Conservation (phyloP, 306 rosid genomes). For the Citrullus colocynthis region DNA sequence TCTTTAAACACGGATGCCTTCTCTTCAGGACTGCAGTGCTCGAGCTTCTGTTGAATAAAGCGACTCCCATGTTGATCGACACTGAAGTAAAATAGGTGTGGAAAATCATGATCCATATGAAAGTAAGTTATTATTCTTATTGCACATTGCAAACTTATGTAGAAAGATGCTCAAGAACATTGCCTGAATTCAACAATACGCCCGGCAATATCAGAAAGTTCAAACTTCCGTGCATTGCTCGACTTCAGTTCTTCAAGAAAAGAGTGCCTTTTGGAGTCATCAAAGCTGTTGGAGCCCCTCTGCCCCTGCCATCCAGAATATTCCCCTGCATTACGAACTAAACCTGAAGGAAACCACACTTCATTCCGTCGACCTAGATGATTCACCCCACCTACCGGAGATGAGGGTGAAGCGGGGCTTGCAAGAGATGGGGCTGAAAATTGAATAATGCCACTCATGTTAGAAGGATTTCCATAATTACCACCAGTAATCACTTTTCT, state of each 20-base stretch:
- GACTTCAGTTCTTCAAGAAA: slow-evolving; percentile 49
- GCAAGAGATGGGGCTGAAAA: slow-evolving; percentile 33
- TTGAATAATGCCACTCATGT: slow-evolving; percentile 23
- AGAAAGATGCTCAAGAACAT: not conserved
- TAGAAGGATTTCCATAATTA: slow-evolving; percentile 25
- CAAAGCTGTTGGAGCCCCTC: slow-evolving; percentile 22
- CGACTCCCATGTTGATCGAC: slow-evolving; percentile 75
- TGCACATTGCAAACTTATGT: not conserved
- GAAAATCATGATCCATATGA: slow-evolving; percentile 8
- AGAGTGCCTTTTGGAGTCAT: slow-evolving; percentile 27
- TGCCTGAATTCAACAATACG: slow-evolving; percentile 56
- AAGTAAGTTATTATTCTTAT: not conserved
- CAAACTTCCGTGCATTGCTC: slow-evolving; percentile 26
- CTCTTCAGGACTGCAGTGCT: slow-evolving; percentile 40
- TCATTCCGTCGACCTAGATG: slow-evolving; percentile 22
- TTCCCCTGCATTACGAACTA: slow-evolving; percentile 21
- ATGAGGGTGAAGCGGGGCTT: slow-evolving; percentile 37
- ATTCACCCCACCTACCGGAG: slow-evolving; percentile 27
- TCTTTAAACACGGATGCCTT: slow-evolving; percentile 49
- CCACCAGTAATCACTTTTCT: slow-evolving; percentile 18
- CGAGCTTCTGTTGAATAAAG: slow-evolving; percentile 64
- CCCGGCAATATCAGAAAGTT: slow-evolving; percentile 42
- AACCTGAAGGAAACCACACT: slow-evolving; percentile 25
- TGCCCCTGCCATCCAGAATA: slow-evolving; percentile 37
- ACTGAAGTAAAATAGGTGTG: slow-evolving; percentile 22